A percentile compares a stretch with the other conserved stretches of the same genome.
phyloP scores from a whole-genome alignment of 495 filamentous ascomycete genomes.

The Tuber umbilicatum region DNA sequence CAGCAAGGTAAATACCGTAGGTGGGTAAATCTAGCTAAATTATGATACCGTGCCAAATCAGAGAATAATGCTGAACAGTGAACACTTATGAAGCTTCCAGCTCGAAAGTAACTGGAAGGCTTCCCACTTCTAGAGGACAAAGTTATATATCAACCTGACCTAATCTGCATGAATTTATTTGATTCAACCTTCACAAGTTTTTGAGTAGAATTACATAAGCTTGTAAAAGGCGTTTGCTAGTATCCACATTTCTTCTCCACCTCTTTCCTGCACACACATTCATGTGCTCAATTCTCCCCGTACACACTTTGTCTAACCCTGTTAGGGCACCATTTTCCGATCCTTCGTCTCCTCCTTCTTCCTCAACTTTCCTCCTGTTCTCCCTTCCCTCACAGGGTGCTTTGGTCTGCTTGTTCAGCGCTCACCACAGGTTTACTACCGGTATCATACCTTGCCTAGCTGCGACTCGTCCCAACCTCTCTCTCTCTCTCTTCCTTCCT shows the following conservation, averaged over 20 bases:
- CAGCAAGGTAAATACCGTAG: not conserved
- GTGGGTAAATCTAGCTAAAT: not conserved
- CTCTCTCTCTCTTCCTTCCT: slow-evolving; percentile 14
- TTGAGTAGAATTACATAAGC: not conserved
- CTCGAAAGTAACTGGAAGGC: not conserved
- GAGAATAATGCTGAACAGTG: not conserved
- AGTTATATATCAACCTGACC: not conserved
- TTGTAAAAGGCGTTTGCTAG: not conserved
- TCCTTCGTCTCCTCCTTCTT: slow-evolving; percentile 18
- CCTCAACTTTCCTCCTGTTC: slow-evolving; percentile 5
- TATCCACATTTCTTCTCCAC: not conserved
- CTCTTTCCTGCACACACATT: not conserved
- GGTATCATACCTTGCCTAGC: not conserved
- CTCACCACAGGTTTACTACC: not conserved
- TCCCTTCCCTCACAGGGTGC: slow-evolving; percentile 4
- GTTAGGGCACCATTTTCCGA: slow-evolving; percentile 33
- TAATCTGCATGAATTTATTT: not conserved
- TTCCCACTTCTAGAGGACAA: not conserved
- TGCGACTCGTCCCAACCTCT: not conserved
- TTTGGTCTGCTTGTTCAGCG: not conserved
- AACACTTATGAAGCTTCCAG: not conserved
- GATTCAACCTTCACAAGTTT: not conserved
- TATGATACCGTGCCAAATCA: not conserved
- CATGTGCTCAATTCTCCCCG: not conserved
- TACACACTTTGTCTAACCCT: slow-evolving; percentile 21